A percentile compares a stretch with the other conserved stretches of the same genome.
phyloP scores from a whole-genome alignment of 106 monocot species.

The Dendrobium huoshanense region DNA sequence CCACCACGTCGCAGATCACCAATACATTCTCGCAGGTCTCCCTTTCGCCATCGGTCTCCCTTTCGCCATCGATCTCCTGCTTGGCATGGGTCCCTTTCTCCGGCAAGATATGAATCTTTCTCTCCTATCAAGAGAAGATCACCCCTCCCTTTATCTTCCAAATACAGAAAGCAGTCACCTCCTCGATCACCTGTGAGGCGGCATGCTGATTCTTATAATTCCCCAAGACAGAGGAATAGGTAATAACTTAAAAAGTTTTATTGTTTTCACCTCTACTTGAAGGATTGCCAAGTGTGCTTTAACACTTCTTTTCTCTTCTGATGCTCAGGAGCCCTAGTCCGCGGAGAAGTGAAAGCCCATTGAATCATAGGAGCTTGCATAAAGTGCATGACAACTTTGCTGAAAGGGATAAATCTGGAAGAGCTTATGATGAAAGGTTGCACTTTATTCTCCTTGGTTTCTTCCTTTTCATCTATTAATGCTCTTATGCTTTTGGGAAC shows the following conservation, averaged over 20 bases:
- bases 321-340: conserved; percentile 43
- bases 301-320: not conserved
- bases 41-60: conserved; percentile 3
- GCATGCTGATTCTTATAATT: conserved; percentile 13
- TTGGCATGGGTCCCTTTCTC: conserved; percentile 21
- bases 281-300: too few species aligned
- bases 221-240: conserved; percentile 40
- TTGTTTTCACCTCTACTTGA: not conserved
- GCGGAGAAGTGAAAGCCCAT: conserved; percentile 26
- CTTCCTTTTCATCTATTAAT: not conserved
- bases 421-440: conserved; percentile 18
- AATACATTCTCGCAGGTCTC: conserved; percentile 13
- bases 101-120: conserved; percentile 16
- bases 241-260: not conserved
- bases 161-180: conserved; percentile 17
- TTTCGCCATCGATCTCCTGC: conserved; percentile 33
- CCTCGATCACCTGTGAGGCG: conserved; percentile 22
- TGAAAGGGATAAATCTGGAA: conserved; percentile 19
- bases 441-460: not conserved
- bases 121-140: conserved; percentile 42
- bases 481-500: not conserved
- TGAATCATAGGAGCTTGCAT: conserved; percentile 34
- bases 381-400: conserved; percentile 22
- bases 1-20: conserved; percentile 23
- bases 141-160: conserved; percentile 29